phyloP scores from a whole-genome alignment of 1,284 basidiomycete genomes.

The Schizophyllum amplum region DNA sequence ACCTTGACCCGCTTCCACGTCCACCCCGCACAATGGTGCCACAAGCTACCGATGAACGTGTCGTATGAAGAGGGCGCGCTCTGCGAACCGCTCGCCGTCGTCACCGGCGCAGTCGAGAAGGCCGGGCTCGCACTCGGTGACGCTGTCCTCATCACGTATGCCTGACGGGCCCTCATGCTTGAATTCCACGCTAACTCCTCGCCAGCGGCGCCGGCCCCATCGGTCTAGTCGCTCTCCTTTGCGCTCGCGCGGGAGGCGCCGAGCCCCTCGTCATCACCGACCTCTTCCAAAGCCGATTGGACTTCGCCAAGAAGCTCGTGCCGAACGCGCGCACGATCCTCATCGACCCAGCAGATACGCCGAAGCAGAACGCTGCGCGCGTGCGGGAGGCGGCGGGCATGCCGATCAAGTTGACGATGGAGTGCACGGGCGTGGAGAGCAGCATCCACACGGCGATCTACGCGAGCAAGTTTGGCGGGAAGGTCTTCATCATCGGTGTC shows the following conservation, averaged over 20 bases:
- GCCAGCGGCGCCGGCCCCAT: slow-evolving; percentile 76
- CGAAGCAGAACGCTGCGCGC: slow-evolving; percentile 40
- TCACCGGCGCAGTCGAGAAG: slow-evolving; percentile 55
- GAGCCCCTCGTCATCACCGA: slow-evolving; percentile 75
- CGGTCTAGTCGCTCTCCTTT: slow-evolving; percentile 72
- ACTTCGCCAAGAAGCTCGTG: slow-evolving; percentile 75
- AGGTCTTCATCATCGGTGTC: slow-evolving; percentile 60
- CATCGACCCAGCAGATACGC: slow-evolving; percentile 32
- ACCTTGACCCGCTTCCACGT: slow-evolving; percentile 54
- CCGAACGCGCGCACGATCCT: slow-evolving; percentile 57
- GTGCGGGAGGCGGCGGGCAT: slow-evolving; percentile 43
- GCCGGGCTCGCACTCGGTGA: slow-evolving; percentile 54
- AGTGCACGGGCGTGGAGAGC: slow-evolving; percentile 74
- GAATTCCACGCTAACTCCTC: background rate
- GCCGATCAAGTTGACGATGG: slow-evolving; percentile 44
- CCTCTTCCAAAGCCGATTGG: slow-evolving; percentile 70
- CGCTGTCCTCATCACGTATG: slow-evolving; percentile 47
- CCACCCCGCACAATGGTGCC: slow-evolving; percentile 58
- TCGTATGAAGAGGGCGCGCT: slow-evolving; percentile 58
- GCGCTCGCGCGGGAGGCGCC: slow-evolving; percentile 75
- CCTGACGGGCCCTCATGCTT: background rate
- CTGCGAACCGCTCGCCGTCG: slow-evolving; percentile 56
- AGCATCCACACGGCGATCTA: slow-evolving; percentile 63
- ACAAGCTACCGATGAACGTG: slow-evolving; percentile 47
- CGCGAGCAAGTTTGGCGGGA: slow-evolving; percentile 50